Evolutionary conservation across 2,329 filamentous ascomycete genomes (phyloP).

Genomic region (Neurospora sp.): DNA sequence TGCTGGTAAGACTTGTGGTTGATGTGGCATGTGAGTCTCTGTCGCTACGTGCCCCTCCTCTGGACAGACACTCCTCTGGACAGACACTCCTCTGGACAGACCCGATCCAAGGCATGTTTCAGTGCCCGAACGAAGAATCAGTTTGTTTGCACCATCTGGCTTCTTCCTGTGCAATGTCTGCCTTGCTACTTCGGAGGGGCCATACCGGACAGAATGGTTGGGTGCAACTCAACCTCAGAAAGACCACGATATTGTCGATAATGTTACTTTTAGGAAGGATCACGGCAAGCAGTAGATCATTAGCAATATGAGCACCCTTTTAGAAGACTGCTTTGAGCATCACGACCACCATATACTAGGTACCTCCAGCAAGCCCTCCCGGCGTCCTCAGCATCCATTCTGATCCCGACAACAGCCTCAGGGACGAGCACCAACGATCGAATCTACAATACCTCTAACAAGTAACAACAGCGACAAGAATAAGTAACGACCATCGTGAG

Average conservation of each 20-base stretch:
- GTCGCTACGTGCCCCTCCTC: not conserved
- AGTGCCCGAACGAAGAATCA: not conserved
- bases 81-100: not conserved
- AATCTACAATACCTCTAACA: not conserved
- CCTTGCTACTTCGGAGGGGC: not conserved
- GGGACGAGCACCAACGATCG: not conserved
- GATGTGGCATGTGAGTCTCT: not conserved
- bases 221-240: no score
- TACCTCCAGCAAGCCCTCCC: not conserved
- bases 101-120: not conserved
- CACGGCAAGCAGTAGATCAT: no score
- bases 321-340: no score
- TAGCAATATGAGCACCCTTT: no score
- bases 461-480: not conserved
- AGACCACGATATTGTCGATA: no score
- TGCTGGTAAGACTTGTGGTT: not conserved
- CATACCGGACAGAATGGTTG: no score
- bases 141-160: not conserved
- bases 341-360: not conserved
- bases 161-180: not conserved
- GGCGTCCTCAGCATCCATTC: not conserved
- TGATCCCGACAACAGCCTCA: not conserved
- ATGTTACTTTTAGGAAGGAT: no score
- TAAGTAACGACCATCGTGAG: not conserved
- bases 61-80: not conserved